A percentile compares a stretch with the other conserved stretches of the same genome.
Evolutionary conservation across 2,329 filamentous ascomycete genomes (phyloP).

Genomic region (Talaromyces sp.): DNA sequence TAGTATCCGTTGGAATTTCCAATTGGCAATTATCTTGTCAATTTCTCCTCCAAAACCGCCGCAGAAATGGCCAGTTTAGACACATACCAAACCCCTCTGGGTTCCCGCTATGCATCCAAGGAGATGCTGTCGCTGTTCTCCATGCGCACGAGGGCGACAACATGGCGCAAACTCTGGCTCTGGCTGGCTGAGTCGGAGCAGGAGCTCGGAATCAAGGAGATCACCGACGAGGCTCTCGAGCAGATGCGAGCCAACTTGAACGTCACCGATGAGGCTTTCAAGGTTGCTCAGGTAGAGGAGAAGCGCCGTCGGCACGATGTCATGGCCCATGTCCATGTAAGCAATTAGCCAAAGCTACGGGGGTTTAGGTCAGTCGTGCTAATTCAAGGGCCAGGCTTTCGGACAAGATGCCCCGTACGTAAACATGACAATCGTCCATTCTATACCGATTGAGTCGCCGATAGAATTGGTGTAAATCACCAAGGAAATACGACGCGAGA

Average conservation of each 20-base stretch:
- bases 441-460: constrained; percentile 40
- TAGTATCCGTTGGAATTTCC: background rate
- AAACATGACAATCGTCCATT: constrained; percentile 38
- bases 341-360: background rate
- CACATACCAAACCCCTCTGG: constrained; percentile 63
- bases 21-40: background rate
- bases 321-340: constrained; percentile 59
- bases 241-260: constrained; percentile 69
- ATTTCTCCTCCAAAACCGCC: background rate
- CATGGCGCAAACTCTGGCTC: constrained; percentile 82
- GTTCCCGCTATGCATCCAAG: constrained; percentile 52
- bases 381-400: background rate
- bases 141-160: constrained; percentile 66
- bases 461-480: background rate
- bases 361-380: background rate
- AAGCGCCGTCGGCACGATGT: constrained; percentile 51
- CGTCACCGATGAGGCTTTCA: constrained; percentile 75
- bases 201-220: constrained; percentile 67
- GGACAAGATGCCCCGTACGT: background rate
- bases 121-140: constrained; percentile 80
- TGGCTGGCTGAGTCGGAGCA: constrained; percentile 76
- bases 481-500: background rate
- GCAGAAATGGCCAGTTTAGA: constrained; percentile 25
- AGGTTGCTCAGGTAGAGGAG: constrained; percentile 70
- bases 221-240: constrained; percentile 67